A percentile compares a stretch with the other conserved stretches of the same genome.
These are phyloP conservation scores for Pseudophaeomoniella oleicola DNA, from an alignment of 2,329 filamentous ascomycete species.

Conservation along the genomic window DNA sequence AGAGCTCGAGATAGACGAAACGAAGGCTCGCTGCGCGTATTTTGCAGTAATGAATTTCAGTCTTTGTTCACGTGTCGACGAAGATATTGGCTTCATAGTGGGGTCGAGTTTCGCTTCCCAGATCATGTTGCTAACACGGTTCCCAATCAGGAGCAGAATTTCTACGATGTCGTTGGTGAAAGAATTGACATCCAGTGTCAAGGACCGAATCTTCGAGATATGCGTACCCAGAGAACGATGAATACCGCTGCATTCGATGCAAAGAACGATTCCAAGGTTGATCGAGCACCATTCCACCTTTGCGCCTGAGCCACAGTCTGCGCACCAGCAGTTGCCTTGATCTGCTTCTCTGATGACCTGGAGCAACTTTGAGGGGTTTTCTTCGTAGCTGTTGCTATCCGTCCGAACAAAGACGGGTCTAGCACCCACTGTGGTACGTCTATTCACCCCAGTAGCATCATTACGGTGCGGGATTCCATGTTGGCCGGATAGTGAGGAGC, in stretches of 20 bases:
- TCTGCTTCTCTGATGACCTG: constrained; percentile 80
- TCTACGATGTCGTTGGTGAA: constrained; percentile 97
- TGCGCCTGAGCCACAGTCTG: constrained; percentile 77
- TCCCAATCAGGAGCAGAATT: constrained; percentile 77
- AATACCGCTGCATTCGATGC: constrained; percentile 96
- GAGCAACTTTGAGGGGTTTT: constrained; percentile 71
- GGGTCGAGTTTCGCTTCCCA: constrained; percentile 81
- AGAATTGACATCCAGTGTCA: constrained; percentile 88
- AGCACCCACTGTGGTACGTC: constrained; percentile 83
- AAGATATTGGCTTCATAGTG: constrained; percentile 55
- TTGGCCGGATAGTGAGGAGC: constrained; percentile 45
- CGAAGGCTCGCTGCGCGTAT: constrained; percentile 71
- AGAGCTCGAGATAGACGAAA: constrained; percentile 56
- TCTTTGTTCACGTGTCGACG: constrained; percentile 75
- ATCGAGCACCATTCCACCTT: constrained; percentile 99
- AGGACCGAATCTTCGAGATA: constrained; percentile 89
- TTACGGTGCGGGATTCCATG: constrained; percentile 29
- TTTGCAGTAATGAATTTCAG: constrained; percentile 92
- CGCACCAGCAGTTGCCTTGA: constrained; percentile 84
- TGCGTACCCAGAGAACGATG: constrained; percentile 92
- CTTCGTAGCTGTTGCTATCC: constrained; percentile 59
- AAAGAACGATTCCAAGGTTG: constrained; percentile 89
- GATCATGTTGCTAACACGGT: constrained; percentile 88
- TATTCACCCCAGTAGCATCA: constrained; percentile 47
- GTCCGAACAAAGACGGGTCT: constrained; percentile 58